phyloP scores from a whole-genome alignment of 495 filamentous ascomycete genomes.

The Penicillium canariense region DNA sequence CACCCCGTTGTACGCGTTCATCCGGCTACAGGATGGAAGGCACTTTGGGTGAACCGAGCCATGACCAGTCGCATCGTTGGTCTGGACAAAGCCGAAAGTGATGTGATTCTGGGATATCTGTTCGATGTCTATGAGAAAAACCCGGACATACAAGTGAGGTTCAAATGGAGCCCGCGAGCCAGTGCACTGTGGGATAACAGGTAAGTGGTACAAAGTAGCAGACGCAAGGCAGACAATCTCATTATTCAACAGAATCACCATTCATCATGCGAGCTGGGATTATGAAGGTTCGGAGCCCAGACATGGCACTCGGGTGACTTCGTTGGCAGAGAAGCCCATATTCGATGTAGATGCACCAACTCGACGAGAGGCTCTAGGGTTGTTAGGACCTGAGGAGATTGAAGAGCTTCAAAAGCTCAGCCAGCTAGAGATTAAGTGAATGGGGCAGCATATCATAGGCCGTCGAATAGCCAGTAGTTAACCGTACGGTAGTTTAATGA shows the following conservation, averaged over 20 bases:
- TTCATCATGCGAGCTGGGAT: constrained; percentile 68
- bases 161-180: constrained; percentile 61
- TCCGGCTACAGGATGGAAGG: constrained; percentile 69
- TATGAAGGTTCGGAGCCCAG: constrained; percentile 61
- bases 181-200: constrained; percentile 65
- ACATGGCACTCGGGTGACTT: constrained; percentile 63
- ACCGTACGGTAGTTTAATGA: background rate
- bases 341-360: constrained; percentile 59
- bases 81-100: constrained; percentile 62
- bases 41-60: constrained; percentile 65
- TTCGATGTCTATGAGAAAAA: constrained; percentile 65
- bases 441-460: background rate
- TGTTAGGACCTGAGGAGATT: constrained; percentile 30
- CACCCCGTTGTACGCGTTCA: constrained; percentile 71
- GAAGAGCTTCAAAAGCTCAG: constrained; percentile 8
- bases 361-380: constrained; percentile 58
- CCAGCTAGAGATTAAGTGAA: background rate
- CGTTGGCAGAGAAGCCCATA: constrained; percentile 64
- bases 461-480: no score
- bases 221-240: constrained; percentile 58
- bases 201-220: constrained; percentile 39
- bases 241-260: constrained; percentile 60
- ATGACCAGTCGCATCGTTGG: constrained; percentile 66
- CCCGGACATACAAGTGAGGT: constrained; percentile 65
- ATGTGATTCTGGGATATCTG: constrained; percentile 65